Percentiles rank a stretch among this genome's conserved stretches.
These are phyloP conservation scores for Fraxinus ornus DNA, from an alignment of 305 asterid species.

Conservation along the genomic window DNA sequence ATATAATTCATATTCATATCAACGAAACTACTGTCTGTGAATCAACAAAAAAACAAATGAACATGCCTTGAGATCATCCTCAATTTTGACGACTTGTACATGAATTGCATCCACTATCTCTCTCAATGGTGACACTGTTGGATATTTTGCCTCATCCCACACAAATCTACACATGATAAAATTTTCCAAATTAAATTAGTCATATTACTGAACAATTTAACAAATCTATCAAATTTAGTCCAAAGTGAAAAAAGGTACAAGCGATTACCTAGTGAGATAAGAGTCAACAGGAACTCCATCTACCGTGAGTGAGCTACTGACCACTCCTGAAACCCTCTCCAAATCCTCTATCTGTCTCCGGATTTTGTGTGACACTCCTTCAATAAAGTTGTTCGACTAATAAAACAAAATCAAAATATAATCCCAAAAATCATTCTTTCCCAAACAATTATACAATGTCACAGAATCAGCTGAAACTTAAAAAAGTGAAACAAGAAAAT, in stretches of 20 bases:
- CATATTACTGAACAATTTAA: neutral
- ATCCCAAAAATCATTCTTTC: neutral
- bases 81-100: constrained; percentile 71
- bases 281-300: constrained; percentile 99
- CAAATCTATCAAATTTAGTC: neutral
- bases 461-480: constrained; percentile 8
- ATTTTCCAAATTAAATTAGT: constrained; percentile 7
- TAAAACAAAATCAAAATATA: neutral
- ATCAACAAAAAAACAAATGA: neutral
- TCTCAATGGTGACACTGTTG: constrained; percentile 84
- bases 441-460: constrained; percentile 11
- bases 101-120: constrained; percentile 91
- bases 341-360: constrained; percentile 90
- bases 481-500: neutral
- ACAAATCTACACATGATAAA: constrained; percentile 54
- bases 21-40: neutral
- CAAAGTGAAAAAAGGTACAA: neutral
- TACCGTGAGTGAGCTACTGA: constrained; percentile 85
- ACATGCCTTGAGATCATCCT: constrained; percentile 94
- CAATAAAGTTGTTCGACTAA: constrained; percentile 91
- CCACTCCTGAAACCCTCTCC: constrained; percentile 82
- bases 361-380: constrained; percentile 86
- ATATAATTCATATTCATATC: neutral
- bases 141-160: constrained; percentile 97
- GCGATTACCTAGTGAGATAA: constrained; percentile 72